Conservation (phyloP, 2,329 filamentous ascomycete genomes). For the Epichloe scottii region DNA sequence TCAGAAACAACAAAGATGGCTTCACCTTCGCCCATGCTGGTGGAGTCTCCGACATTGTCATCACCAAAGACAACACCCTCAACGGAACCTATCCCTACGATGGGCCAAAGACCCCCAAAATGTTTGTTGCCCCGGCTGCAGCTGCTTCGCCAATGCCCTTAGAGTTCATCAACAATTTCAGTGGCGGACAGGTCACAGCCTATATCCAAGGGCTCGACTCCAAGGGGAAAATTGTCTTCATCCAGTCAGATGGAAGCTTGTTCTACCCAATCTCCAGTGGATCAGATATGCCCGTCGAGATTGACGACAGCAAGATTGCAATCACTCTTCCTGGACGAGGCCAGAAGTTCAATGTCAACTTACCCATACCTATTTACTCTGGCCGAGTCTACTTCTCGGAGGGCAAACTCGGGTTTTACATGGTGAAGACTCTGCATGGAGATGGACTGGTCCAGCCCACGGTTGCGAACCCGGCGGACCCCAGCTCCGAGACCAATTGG, state of each 20-base stretch:
- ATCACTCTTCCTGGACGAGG: conserved; percentile 29
- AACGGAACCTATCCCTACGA: conserved; percentile 22
- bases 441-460: conserved; percentile 36
- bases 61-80: conserved; percentile 26
- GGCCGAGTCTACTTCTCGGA: conserved; percentile 34
- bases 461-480: conserved; percentile 28
- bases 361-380: conserved; percentile 28
- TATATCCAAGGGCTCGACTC: conserved; percentile 34
- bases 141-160: conserved; percentile 13
- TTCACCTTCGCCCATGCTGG: conserved; percentile 22
- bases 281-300: conserved; percentile 21
- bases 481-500: conserved; percentile 32
- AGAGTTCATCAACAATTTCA: conserved; percentile 31
- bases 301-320: conserved; percentile 25
- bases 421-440: conserved; percentile 18
- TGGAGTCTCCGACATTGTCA: conserved; percentile 18
- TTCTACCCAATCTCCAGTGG: conserved; percentile 29
- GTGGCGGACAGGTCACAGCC: conserved; percentile 24
- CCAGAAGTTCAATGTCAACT: conserved; percentile 22
- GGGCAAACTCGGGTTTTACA: conserved; percentile 29
- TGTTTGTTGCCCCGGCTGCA: neutral
- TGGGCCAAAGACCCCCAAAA: conserved; percentile 3
- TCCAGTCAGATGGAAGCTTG: conserved; percentile 26
- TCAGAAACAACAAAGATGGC: conserved; percentile 4
- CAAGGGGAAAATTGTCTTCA: conserved; percentile 27